Conservation (phyloP, 2,329 filamentous ascomycete species). For the Arthrobotrys pseudoclavata region DNA sequence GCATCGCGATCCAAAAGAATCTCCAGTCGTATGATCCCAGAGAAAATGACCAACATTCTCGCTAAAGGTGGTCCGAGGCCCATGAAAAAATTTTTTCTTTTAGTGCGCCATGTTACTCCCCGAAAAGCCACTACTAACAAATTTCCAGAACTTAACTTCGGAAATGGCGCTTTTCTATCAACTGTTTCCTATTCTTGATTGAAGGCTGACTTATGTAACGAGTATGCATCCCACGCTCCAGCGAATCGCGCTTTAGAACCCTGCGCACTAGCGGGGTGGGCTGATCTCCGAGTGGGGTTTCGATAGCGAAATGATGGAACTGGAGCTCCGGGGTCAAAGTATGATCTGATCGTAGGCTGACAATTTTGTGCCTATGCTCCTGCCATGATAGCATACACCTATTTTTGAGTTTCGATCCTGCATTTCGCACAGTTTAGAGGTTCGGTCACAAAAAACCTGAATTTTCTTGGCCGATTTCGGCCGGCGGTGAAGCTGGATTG, state of each 20-base stretch:
- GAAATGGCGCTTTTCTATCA: slow-evolving; percentile 19
- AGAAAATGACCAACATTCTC: slow-evolving; percentile 21
- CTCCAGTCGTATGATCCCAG: slow-evolving; percentile 7
- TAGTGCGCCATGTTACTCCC: slow-evolving; percentile 23
- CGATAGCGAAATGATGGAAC: slow-evolving; percentile 15
- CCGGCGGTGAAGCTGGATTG: slow-evolving; percentile 16
- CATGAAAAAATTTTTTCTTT: slow-evolving; percentile 39
- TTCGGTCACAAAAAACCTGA: slow-evolving; percentile 20
- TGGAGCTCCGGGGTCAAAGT: slow-evolving; percentile 10
- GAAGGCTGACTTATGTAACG: slow-evolving; percentile 41
- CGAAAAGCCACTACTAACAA: slow-evolving; percentile 7
- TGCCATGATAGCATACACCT: slow-evolving; percentile 26
- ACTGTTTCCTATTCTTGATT: slow-evolving; percentile 37
- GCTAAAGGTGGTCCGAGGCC: slow-evolving; percentile 47
- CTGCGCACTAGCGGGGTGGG: slow-evolving; percentile 35
- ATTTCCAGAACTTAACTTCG: slow-evolving; percentile 2
- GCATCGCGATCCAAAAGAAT: slow-evolving; percentile 4
- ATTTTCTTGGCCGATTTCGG: slow-evolving; percentile 51
- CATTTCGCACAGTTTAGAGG: slow-evolving; percentile 2
- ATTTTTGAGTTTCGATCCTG: slow-evolving; percentile 10
- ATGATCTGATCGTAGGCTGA: slow-evolving; percentile 54
- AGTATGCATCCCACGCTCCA: slow-evolving; percentile 42
- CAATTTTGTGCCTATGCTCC: slow-evolving; percentile 30
- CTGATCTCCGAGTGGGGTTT: slow-evolving; percentile 29
- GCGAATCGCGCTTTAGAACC: slow-evolving; percentile 26